These are phyloP conservation scores for Ilex paraguariensis DNA, from an alignment of 305 asterid species.

Conservation along the genomic window DNA sequence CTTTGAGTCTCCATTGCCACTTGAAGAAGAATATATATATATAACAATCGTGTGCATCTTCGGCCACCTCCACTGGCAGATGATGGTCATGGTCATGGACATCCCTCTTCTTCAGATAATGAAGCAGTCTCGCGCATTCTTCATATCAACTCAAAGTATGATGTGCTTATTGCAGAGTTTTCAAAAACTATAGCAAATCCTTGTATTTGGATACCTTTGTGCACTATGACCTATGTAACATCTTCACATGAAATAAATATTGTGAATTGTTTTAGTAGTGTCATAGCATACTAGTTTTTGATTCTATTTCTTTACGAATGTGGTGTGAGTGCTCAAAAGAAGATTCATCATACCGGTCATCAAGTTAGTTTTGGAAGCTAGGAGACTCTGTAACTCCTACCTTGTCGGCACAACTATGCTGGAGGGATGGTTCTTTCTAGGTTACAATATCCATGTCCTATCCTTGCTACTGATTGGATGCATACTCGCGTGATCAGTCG, in stretches of 20 bases:
- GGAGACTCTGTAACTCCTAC: too few species aligned
- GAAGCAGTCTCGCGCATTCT: conserved; percentile 51
- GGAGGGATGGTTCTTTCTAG: too few species aligned
- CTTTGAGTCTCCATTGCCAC: conserved; percentile 60
- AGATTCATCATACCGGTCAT: too few species aligned
- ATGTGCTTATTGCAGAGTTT: conserved; percentile 66
- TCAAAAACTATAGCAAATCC: conserved; percentile 42
- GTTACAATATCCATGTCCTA: too few species aligned
- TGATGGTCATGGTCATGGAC: conserved; percentile 22
- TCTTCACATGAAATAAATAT: too few species aligned
- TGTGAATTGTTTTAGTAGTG: not conserved
- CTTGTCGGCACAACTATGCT: too few species aligned
- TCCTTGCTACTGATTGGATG: too few species aligned
- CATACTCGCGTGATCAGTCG: too few species aligned
- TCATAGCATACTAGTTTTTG: too few species aligned
- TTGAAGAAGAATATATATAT: conserved; percentile 58
- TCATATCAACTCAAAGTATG: conserved; percentile 65
- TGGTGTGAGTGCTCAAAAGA: too few species aligned
- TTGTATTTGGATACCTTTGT: not conserved
- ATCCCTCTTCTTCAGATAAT: conserved; percentile 25
- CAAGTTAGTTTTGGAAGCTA: too few species aligned
- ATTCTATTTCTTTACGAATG: too few species aligned
- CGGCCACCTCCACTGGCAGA: conserved; percentile 43
- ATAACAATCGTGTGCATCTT: conserved; percentile 51
- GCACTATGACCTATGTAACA: not conserved